Base-by-base conservation (phyloP, 2,329 filamentous ascomycete species). In the Talaromyces sp. region DNA sequence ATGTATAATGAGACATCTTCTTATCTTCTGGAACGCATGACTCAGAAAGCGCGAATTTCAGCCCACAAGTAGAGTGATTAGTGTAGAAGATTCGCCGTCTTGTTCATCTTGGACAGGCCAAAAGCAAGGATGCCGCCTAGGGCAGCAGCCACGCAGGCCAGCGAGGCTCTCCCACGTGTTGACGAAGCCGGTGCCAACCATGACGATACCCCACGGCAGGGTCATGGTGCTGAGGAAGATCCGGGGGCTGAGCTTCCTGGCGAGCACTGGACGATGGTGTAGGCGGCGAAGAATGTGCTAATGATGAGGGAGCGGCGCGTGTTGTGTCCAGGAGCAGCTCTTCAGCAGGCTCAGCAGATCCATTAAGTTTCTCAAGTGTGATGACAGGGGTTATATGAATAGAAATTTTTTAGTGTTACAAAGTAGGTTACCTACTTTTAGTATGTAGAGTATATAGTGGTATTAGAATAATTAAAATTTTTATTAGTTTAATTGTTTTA, bases 61-160 rank as follows among this genome's bases (percentile, higher is more conserved):
- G 23, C 23, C 23, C 23, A n/a, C n/a, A n/a, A n/a, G n/a, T n/a
- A n/a, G n/a, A n/a, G n/a, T n/a, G n/a, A n/a, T n/a, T n/a, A n/a
- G n/a, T n/a, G n/a, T n/a, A n/a, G n/a, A n/a, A 81, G 65, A 14
- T 78, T 77, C 3, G 74, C 74, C 1, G 76, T 69, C 2, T 81
- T 81, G 40, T 80, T 64, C 65, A 78, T 66, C 60, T 79, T 73
- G 65, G 73, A 76, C 60, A 79, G 66, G 9, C 76, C 76, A 53
- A 75, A 78, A 5, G 77, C 76, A 16, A 79, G 70, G 55, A 83
- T 81, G 60, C 81, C 80, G 4, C 78, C 73, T 60, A 81, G 74
- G 0, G 81, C 81, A 27, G 77, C 78, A 0, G 80, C 77, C 56
- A 83, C 73, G 56, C 74, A 77, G 50, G 7, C 56, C 70, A 7